A percentile compares a stretch with the other conserved stretches of the same genome.
Evolutionary conservation across 495 filamentous ascomycete genomes (phyloP).

Genomic region (Podospora anserina): DNA sequence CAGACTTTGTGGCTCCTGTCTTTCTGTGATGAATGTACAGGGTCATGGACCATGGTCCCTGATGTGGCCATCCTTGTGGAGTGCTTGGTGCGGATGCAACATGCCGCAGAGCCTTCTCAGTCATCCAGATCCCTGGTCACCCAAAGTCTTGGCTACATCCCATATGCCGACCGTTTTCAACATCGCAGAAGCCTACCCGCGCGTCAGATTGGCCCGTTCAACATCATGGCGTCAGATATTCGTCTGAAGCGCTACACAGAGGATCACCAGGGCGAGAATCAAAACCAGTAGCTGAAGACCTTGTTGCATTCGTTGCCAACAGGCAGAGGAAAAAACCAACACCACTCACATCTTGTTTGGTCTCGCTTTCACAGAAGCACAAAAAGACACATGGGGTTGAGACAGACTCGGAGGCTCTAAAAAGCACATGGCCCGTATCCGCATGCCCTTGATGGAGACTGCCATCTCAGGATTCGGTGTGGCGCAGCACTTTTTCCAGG

Average conservation of each 20-base stretch:
- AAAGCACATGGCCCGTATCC: neutral
- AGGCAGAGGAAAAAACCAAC: neutral
- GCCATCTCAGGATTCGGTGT: constrained; percentile 15
- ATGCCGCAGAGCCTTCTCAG: constrained; percentile 13
- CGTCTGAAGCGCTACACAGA: constrained; percentile 38
- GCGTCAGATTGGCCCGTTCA: constrained; percentile 36
- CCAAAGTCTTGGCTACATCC: constrained; percentile 21
- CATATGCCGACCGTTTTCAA: constrained; percentile 32
- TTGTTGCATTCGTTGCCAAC: neutral
- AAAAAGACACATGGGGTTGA: neutral
- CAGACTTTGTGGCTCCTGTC: neutral
- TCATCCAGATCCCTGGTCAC: constrained; percentile 17
- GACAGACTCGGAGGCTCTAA: constrained; percentile 4
- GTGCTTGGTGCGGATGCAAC: constrained; percentile 11
- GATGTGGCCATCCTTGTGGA: constrained; percentile 10
- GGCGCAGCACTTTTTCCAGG: constrained; percentile 29
- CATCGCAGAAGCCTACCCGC: constrained; percentile 19
- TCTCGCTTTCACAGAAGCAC: neutral
- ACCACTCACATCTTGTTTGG: neutral
- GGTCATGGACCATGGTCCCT: constrained; percentile 20
- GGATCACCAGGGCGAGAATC: constrained; percentile 14
- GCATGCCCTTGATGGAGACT: neutral
- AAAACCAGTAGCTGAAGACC: constrained; percentile 19
- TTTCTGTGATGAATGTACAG: neutral
- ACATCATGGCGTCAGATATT: constrained; percentile 42